Evolutionary conservation across 768 basidiomycete species (phyloP).

Genomic region (Russula foetens): DNA sequence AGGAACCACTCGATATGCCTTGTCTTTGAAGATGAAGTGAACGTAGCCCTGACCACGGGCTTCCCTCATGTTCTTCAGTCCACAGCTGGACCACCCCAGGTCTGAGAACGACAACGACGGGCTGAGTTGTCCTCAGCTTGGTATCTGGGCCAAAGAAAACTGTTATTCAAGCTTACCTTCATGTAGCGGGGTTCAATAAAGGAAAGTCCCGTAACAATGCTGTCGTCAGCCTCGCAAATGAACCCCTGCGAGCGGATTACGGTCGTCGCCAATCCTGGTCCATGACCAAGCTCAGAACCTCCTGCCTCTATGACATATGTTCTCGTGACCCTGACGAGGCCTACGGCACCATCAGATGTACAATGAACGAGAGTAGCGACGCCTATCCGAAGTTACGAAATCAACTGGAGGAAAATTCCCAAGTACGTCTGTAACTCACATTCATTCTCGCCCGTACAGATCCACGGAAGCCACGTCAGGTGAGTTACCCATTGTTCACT

Average conservation of each 20-base stretch:
- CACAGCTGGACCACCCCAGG: slow-evolving; percentile 56
- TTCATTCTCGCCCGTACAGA: slow-evolving; percentile 26
- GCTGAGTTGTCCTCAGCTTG: slow-evolving; percentile 2
- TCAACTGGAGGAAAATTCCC: slow-evolving; percentile 1
- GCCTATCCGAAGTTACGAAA: slow-evolving; percentile 31
- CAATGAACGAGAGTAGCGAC: slow-evolving; percentile 51
- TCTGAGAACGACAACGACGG: slow-evolving; percentile 10
- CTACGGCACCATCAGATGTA: slow-evolving; percentile 48
- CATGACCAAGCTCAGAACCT: slow-evolving; percentile 26
- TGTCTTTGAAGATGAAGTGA: slow-evolving; percentile 39
- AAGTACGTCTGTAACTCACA: slow-evolving; percentile 31
- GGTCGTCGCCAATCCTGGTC: slow-evolving; percentile 27
- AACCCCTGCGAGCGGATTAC: neutral
- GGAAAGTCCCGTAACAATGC: slow-evolving; percentile 42
- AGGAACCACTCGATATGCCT: slow-evolving; percentile 48
- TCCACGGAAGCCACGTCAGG: slow-evolving; percentile 55
- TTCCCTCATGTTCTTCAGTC: slow-evolving; percentile 30
- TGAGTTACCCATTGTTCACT: slow-evolving; percentile 57
- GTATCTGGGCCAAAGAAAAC: neutral
- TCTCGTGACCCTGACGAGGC: slow-evolving; percentile 48
- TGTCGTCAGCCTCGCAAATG: slow-evolving; percentile 31
- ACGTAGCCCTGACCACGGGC: slow-evolving; percentile 44
- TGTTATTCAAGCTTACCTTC: slow-evolving; percentile 4
- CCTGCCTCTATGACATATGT: slow-evolving; percentile 27
- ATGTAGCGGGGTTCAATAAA: slow-evolving; percentile 40